Evolutionary conservation across 164 flowering plant genomes (phyloP).

Genomic region (Paratinospora sagittata): DNA sequence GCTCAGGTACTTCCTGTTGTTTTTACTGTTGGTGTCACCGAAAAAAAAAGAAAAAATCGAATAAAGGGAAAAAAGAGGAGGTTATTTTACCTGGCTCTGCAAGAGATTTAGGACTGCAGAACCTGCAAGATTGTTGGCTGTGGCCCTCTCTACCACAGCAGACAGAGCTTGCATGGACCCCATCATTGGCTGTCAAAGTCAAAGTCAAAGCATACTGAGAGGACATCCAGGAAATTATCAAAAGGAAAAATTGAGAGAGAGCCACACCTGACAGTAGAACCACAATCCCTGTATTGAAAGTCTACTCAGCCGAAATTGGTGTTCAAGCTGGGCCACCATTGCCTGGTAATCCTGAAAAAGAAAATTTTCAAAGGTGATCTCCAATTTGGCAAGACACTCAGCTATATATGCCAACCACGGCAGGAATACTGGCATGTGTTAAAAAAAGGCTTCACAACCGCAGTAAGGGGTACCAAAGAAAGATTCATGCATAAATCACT

Average conservation of each 20-base stretch:
- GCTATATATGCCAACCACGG: neutral
- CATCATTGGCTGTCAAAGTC: conserved; percentile 71
- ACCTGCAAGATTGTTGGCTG: conserved; percentile 54
- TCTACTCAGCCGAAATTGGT: conserved; percentile 89
- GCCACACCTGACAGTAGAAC: conserved; percentile 93
- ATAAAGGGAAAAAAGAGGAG: neutral
- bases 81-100: conserved; percentile 74
- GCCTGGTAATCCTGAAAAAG: conserved; percentile 82
- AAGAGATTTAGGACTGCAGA: conserved; percentile 89
- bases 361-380: conserved; percentile 1
- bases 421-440: too few species aligned
- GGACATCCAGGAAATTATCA: conserved; percentile 1
- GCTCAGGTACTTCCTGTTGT: too few species aligned
- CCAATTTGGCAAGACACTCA: neutral
- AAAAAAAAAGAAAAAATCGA: neutral
- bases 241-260: conserved; percentile 1
- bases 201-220: conserved; percentile 4
- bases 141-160: conserved; percentile 62
- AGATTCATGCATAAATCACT: too few species aligned
- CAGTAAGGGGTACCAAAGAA: too few species aligned
- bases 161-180: conserved; percentile 84
- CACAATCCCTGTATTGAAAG: conserved; percentile 95
- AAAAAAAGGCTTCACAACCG: too few species aligned
- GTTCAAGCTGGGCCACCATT: conserved; percentile 97
- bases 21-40: too few species aligned